Base-by-base conservation (phyloP, 768 basidiomycete genomes). In the Boletus subparvulus region DNA sequence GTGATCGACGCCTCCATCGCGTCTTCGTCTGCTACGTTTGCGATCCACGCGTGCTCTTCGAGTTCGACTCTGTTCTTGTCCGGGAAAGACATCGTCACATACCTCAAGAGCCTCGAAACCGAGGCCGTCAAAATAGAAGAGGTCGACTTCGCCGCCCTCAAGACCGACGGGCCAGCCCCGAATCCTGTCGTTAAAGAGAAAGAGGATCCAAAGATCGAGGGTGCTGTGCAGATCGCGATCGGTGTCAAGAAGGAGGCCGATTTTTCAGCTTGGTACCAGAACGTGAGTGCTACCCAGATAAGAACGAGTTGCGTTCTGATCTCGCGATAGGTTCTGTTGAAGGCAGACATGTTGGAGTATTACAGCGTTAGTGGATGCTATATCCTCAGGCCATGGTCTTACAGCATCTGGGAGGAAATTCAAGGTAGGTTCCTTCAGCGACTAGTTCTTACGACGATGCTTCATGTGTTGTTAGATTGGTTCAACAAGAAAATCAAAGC, bases 281-380 rank as follows among this genome's bases (percentile, higher is more conserved):
- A 85, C 67, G 94, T 94, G 60, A 59, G 82, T 76, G 21, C 4
- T 14, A n/a, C 37, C 2, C 47, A 28, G 41, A 56, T 50, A 5
- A 3, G 4, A 26, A 28, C 11, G 33, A n/a, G 30, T 42, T 33
- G 37, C 55, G 24, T 65, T 50, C 55, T 56, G 41, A 58, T 43
- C 14, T 46, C 70, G 65, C 69, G 21, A 19, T 55, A 96, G 94
- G 94, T 97, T n/a, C 78, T 99, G 59, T 78, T 98, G 74, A 98
- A 98, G 78, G 90, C 94, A 6, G 95, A 99, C 62, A 99, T 99
- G 97, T 75, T 99, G 51, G 97, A 99, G 66, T 99, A 98, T 75
- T 98, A 99, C 78, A 95, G 86, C 73, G 94, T 99, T 71, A 94
- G 92, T 59, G 97, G 97, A 16, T 99, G 97, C 70, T 99, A 99